A percentile compares a stretch with the other conserved stretches of the same genome.
Evolutionary conservation across 768 basidiomycete species (phyloP).

Genomic region (Leucogyrophana mollusca): DNA sequence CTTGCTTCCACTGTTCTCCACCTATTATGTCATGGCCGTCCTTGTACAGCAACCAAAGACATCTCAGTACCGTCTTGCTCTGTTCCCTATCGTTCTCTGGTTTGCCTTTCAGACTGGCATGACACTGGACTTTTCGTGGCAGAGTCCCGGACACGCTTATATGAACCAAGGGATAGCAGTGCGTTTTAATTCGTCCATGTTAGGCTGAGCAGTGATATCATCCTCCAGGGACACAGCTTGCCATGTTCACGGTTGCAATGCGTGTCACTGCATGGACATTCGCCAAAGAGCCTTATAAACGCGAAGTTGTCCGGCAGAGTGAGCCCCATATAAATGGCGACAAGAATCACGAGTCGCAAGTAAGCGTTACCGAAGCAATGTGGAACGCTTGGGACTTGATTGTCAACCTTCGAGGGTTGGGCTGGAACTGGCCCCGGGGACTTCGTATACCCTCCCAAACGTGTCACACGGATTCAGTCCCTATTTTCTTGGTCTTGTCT

Average conservation of each 20-base stretch:
- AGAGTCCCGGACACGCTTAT: constrained; percentile 8
- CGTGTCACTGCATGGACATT: constrained; percentile 24
- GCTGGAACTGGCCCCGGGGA: constrained; percentile 19
- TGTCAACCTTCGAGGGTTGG: constrained; percentile 23
- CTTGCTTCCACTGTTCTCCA: constrained; percentile 40
- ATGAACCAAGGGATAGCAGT: constrained; percentile 24
- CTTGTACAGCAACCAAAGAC: constrained; percentile 51
- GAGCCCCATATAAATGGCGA: constrained; percentile 8
- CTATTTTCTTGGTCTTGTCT: constrained; percentile 36
- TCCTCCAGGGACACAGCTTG: constrained; percentile 11
- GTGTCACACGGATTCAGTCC: constrained; percentile 33
- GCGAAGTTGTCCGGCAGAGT: not conserved
- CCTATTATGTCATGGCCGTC: constrained; percentile 51
- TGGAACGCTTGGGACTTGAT: constrained; percentile 28
- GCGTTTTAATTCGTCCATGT: not conserved
- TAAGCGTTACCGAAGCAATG: constrained; percentile 6
- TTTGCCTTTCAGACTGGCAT: constrained; percentile 37
- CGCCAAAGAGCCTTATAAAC: constrained; percentile 2
- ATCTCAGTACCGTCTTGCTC: constrained; percentile 38
- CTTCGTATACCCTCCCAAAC: constrained; percentile 25
- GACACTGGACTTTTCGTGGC: constrained; percentile 23
- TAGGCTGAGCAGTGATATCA: constrained; percentile 1
- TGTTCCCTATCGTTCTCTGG: constrained; percentile 51
- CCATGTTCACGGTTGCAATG: constrained; percentile 22
- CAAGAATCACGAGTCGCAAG: not conserved